These are phyloP conservation scores for Fusarium ramigenum DNA, from an alignment of 2,329 filamentous ascomycete genomes.

Conservation along the genomic window DNA sequence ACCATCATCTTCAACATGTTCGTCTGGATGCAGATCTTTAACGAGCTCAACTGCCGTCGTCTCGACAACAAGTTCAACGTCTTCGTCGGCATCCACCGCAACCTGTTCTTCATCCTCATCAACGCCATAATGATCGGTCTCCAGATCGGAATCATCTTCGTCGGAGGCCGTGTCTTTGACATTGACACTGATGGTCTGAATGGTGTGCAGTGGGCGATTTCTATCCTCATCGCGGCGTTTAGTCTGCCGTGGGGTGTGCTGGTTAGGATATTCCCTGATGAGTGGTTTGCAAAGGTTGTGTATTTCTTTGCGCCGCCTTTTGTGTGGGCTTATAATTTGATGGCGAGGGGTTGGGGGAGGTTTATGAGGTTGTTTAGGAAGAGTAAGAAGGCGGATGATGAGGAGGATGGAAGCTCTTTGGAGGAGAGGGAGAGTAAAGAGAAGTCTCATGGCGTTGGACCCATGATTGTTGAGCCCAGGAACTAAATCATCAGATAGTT, in stretches of 20 bases:
- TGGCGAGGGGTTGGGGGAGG: not conserved
- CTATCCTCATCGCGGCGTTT: constrained; percentile 63
- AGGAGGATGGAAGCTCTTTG: not conserved
- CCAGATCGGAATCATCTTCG: constrained; percentile 88
- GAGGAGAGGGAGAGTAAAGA: not conserved
- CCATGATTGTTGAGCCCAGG: constrained; percentile 4
- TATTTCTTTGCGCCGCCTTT: constrained; percentile 10
- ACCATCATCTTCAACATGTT: constrained; percentile 98
- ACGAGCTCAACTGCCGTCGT: constrained; percentile 78
- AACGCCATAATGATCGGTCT: constrained; percentile 87
- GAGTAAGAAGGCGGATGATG: not conserved
- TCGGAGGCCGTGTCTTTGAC: constrained; percentile 83
- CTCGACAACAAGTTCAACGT: constrained; percentile 96
- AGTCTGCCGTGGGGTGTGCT: constrained; percentile 17
- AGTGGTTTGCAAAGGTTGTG: constrained; percentile 13
- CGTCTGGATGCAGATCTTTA: constrained; percentile 99
- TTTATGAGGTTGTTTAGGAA: constrained; percentile 1
- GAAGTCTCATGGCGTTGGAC: not conserved
- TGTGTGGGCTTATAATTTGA: not conserved
- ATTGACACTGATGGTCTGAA: constrained; percentile 71
- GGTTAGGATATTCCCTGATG: constrained; percentile 10
- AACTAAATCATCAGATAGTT: not conserved
- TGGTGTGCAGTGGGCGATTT: constrained; percentile 85
- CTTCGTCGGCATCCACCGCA: constrained; percentile 84
- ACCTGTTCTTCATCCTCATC: constrained; percentile 90